Percentiles rank a stretch among this genome's conserved stretches.
Conservation (phyloP, 148 eudicot genomes). For the Rhododendron kiyosumense region DNA sequence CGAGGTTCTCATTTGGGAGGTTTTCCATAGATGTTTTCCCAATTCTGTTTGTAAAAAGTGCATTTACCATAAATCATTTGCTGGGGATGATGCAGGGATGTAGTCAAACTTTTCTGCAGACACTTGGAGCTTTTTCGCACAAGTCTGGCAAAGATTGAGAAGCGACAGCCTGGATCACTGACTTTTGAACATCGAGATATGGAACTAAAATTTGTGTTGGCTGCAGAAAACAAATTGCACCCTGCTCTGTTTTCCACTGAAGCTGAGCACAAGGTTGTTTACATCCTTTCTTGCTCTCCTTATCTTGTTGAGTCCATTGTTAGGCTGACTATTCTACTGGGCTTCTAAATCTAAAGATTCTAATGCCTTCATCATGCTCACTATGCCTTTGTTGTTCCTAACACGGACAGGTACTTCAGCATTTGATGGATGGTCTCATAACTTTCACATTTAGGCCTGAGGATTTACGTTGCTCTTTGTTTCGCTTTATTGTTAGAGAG, state of each 20-base stretch:
- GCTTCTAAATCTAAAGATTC: background rate
- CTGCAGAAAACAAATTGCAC: constrained; percentile 79
- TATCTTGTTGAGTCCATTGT: background rate
- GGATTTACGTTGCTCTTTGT: constrained; percentile 87
- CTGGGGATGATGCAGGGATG: constrained; percentile 62
- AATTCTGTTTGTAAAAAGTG: background rate
- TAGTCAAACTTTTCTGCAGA: constrained; percentile 57
- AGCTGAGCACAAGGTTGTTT: constrained; percentile 88
- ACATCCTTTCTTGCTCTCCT: constrained; percentile 1
- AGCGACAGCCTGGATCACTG: constrained; percentile 42
- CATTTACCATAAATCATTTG: constrained; percentile 1
- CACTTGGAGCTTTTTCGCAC: constrained; percentile 83
- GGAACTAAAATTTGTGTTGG: constrained; percentile 59
- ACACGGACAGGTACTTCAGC: constrained; percentile 78
- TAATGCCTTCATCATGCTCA: constrained; percentile 5
- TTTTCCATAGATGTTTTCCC: constrained; percentile 1
- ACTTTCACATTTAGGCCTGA: constrained; percentile 66
- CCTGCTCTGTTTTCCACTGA: constrained; percentile 88
- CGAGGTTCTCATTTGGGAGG: constrained; percentile 49
- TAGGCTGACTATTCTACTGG: background rate
- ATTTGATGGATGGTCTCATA: constrained; percentile 80
- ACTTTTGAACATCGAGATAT: constrained; percentile 64
- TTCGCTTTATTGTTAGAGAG: constrained; percentile 71
- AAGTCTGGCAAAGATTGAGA: constrained; percentile 65
- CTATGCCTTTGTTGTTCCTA: constrained; percentile 1